Evolutionary conservation across 306 rosid species (phyloP), one percentile per base, ranked within the genome.

Genomic region (Ceratonia siliqua): DNA sequence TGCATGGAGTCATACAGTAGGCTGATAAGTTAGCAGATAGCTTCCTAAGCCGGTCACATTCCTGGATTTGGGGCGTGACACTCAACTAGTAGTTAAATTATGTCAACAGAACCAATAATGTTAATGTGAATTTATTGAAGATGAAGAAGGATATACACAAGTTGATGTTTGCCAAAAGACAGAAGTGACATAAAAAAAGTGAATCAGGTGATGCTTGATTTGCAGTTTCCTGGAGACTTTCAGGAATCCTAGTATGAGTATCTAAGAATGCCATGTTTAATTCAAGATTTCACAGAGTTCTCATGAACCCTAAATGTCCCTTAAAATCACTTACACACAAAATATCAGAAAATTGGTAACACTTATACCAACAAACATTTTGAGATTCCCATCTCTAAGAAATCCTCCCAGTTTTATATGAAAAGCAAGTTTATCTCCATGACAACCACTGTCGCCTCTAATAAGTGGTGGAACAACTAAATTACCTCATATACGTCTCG

Each of bases 401-500:
- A 25, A 48, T 36, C 61, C 58, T 35, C 25, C 52, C 14, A 22
- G 45, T 68, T 75, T 74, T 52, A 68, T 28, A 68, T 28, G 52
- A 22, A 62, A 75, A 3, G 27, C 54, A 61, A 61, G 75, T 56
- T 66, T 30, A 53, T 68, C 77, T 69, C 63, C 30, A 43, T 59
- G 41, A 52, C 20, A 59, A 30, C 33, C 54, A 18, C 49, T 72
- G 38, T 10, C n/a, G 35, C 48, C 46, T 62, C 35, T 33, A 42
- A 11, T 42, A 53, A 3, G 11, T 2, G 38, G 56, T 62, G 53
- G 39, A 55, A 36, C 48, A 67, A 57, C 25, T n/a, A 67, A 28
- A 65, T 56, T 82, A 81, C 87, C 86, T 90, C 77, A 90, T 21
- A 87, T 45, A 52, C 93, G 96, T 73, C 96, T 85, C 36, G 87